These are phyloP conservation scores for Auriscalpium vulgare DNA, from an alignment of 768 basidiomycete species.

Conservation along the genomic window DNA sequence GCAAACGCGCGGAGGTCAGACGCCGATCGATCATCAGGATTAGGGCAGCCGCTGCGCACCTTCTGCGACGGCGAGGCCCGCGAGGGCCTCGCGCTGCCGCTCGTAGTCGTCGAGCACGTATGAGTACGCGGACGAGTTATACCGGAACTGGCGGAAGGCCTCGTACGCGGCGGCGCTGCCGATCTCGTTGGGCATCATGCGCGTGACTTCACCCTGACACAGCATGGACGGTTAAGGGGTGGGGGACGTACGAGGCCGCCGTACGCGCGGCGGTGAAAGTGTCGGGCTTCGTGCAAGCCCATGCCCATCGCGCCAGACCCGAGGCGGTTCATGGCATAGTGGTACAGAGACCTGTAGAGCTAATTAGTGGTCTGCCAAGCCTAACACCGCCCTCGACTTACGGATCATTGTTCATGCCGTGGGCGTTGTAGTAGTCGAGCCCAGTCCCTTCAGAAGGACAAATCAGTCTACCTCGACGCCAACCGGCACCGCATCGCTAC, in stretches of 20 bases:
- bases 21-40: too few relatives aligned
- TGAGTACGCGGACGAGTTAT: constrained; percentile 46
- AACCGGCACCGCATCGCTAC: not conserved
- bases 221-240: not conserved
- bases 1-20: too few relatives aligned
- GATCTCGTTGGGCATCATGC: constrained; percentile 50
- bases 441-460: constrained; percentile 42
- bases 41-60: constrained; percentile 27
- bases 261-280: constrained; percentile 63
- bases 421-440: constrained; percentile 55
- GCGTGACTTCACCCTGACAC: constrained; percentile 40
- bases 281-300: constrained; percentile 50
- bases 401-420: constrained; percentile 50
- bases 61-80: constrained; percentile 66
- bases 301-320: constrained; percentile 29
- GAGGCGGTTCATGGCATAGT: constrained; percentile 28
- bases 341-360: constrained; percentile 25
- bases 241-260: constrained; percentile 40
- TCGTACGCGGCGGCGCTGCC: constrained; percentile 77
- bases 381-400: constrained; percentile 25
- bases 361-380: not conserved
- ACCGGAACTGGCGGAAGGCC: constrained; percentile 61
- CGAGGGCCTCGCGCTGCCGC: constrained; percentile 56
- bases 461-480: not conserved
- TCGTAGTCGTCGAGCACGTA: constrained; percentile 50